Conservation (phyloP, 2,329 filamentous ascomycete species). For the Aspergillus sp. region DNA sequence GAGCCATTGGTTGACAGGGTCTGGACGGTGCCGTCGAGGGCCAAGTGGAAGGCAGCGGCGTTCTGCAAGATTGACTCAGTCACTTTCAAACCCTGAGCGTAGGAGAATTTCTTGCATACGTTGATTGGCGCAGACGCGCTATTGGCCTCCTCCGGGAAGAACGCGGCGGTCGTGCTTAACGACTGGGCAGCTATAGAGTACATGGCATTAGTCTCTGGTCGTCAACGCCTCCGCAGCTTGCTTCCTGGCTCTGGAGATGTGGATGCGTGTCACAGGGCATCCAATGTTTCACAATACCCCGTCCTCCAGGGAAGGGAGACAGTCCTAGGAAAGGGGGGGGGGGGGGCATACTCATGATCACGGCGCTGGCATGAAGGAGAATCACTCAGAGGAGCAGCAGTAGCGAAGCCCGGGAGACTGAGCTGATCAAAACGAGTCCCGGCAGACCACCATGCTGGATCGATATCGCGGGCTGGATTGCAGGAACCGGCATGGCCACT, state of each 20-base stretch:
- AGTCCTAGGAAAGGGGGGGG: no score
- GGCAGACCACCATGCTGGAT: background rate
- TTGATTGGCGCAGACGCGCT: constrained; percentile 25
- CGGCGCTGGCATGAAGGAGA: background rate
- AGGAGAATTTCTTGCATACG: constrained; percentile 19
- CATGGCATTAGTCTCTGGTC: background rate
- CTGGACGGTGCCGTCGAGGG: constrained; percentile 51
- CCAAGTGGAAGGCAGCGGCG: constrained; percentile 26
- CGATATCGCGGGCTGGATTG: background rate
- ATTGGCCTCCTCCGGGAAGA: constrained; percentile 24
- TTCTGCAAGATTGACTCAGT: constrained; percentile 11
- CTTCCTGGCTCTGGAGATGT: background rate
- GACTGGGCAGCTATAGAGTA: constrained; percentile 15
- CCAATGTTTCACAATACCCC: background rate
- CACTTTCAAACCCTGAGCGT: constrained; percentile 1
- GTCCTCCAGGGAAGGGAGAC: background rate
- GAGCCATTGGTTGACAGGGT: constrained; percentile 64
- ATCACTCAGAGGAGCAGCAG: background rate
- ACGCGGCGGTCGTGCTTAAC: constrained; percentile 23
- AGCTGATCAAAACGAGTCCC: background rate
- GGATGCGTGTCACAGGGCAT: background rate
- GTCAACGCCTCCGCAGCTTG: background rate
- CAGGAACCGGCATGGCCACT: background rate
- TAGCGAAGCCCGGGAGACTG: background rate
- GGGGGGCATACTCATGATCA: background rate